Percentiles rank a stretch among this genome's conserved stretches.
These are phyloP conservation scores for Yamadazyma olivae DNA, from an alignment of 805 yeast genomes.

Conservation along the genomic window DNA sequence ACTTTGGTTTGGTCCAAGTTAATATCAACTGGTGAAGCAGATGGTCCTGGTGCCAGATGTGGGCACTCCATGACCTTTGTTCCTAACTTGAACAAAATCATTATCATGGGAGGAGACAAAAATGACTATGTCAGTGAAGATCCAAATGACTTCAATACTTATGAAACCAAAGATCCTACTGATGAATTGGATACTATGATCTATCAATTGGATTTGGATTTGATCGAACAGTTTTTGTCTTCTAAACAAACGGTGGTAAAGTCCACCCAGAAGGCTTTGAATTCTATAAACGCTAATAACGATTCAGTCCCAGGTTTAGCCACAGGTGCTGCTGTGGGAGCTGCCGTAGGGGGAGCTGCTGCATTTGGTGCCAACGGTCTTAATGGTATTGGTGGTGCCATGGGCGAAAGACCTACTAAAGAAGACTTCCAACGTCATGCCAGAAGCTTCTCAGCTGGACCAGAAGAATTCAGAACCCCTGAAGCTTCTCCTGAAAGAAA, in stretches of 20 bases:
- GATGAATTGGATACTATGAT: conserved; percentile 53
- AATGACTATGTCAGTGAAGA: conserved; percentile 59
- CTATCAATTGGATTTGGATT: conserved; percentile 58
- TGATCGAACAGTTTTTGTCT: conserved; percentile 30
- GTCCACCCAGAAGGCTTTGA: conserved; percentile 14
- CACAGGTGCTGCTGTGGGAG: background rate
- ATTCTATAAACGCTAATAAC: background rate
- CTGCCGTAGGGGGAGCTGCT: conserved; percentile 18
- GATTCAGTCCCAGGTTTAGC: conserved; percentile 2
- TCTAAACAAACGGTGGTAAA: conserved; percentile 16
- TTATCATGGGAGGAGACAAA: conserved; percentile 91
- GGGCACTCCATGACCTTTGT: conserved; percentile 86
- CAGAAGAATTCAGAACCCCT: conserved; percentile 29
- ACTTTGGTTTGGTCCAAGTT: conserved; percentile 72
- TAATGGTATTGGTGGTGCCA: background rate
- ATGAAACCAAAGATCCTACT: conserved; percentile 46
- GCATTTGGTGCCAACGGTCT: conserved; percentile 13
- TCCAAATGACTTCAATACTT: conserved; percentile 48
- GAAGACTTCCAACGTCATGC: conserved; percentile 25
- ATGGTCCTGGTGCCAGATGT: conserved; percentile 77
- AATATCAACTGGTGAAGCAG: conserved; percentile 43
- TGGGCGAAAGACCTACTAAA: background rate
- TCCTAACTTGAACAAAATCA: conserved; percentile 60
- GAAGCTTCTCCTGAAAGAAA: conserved; percentile 24
- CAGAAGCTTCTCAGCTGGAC: conserved; percentile 35